Evolutionary conservation across 352 stramenopile genomes (phyloP), one percentile per base, ranked within the genome.

Genomic region (Albugo candida): DNA sequence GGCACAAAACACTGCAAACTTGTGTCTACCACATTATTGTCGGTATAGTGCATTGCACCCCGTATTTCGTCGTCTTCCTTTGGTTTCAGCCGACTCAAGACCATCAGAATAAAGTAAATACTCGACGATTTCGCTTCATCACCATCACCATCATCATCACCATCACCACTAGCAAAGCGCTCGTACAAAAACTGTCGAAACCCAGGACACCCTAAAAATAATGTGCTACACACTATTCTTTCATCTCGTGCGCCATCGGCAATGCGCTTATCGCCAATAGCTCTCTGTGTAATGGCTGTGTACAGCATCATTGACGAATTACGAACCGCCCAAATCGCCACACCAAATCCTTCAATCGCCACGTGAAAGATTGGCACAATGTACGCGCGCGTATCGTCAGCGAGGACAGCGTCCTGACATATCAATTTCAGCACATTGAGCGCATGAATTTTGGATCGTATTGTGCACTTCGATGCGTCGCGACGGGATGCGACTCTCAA

Each of bases 241-340:
- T 70, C 53, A n/a, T 54, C 47, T 6, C 63, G 74, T 20, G 66
- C 65, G 18, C 73, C 73, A 44, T 89, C 79, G 11, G 76, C 76
- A 49, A 88, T 76, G 24, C 80, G 72, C 49, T 92, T 88, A 51
- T 89, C 76, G 41, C 74, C 76, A 38, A 92, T 69, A 17, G 70
- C 76, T 41, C 79, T 70, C 52, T 88, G 76, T 1, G 73, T 82
- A 2, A 72, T 65, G 0, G 81, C 81, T 2, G 78, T 70, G 42
- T 93, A 93, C 37, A 94, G 69, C 83, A 94, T 94, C 81, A 93
- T 94, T 1, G 78, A 71, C 35, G 80, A 93, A 61, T 94, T 94
- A 20, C 83, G 77, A 19, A 94, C 83, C 1, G 81, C 76, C 80
- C 80, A 94, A 2, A 70, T 83, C 11, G 65, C 67, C 44, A 73